Base-by-base conservation (phyloP, 169 alveolate genomes). In the Blepharisma undulans region DNA sequence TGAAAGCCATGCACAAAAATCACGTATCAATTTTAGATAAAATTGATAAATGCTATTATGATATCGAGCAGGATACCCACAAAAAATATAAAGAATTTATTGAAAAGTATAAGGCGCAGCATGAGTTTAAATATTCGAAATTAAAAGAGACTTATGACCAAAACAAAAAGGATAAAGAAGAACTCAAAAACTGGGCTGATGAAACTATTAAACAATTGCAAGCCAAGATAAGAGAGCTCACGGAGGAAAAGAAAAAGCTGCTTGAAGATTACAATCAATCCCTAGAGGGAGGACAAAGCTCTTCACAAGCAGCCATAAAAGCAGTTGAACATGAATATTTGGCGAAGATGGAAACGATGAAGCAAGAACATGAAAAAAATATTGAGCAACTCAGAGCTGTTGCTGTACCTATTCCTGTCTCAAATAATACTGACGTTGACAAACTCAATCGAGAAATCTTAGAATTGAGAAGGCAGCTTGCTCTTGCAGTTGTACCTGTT, bases 1-100 rank as follows among this genome's bases (percentile, higher is more conserved):
- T 82, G 89, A 82, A 82, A 60, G 25, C 27, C 8, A 36, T 82
- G 89, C 89, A 82, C 36, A 30, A 59, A 19, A 22, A 82, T 48
- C 36, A 82, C 34, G 60, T 32, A 10, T n/a, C 22, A 22, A 21
- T 82, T 21, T 8, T 82, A 1, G 30, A 21, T 22, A 72, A 82
- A 25, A 22, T 82, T 19, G 89, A 82, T 4, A 82, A 82, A 34
- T 48, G 36, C 27, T 82, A 82, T 74, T 21, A 72, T 16, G 89
- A 30, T 33, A 82, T 82, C 5, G 89, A 82, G 76, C 89, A 36
- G 25, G 89, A 82, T 22, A 32, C 36, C 89, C 89, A 82, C 76
- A 60, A 82, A 59, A 82, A 82, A 30, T 82, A 82, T 30, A 82
- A n/a, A 30, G 77, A 82, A 72, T 82, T 82, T 78, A 82, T 82